Conservation (phyloP, 2,329 filamentous ascomycete species). For the Onygena corvina region DNA sequence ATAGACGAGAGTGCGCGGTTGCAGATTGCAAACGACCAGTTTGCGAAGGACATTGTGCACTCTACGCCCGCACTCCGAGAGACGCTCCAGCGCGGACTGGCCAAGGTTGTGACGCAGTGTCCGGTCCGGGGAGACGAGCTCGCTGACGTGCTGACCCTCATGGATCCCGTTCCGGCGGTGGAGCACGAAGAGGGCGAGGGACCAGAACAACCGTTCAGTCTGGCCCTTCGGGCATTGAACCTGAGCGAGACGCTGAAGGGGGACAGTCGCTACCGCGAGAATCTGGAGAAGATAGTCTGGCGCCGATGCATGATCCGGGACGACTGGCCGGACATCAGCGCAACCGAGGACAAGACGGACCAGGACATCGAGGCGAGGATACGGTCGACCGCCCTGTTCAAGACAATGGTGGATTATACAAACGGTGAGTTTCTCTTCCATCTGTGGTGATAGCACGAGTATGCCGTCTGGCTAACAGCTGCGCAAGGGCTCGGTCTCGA, state of each 20-base stretch:
- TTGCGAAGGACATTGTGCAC: conserved; percentile 42
- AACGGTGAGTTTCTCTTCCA: conserved; percentile 42
- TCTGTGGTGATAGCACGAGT: neutral
- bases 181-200: conserved; percentile 38
- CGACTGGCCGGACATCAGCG: conserved; percentile 70
- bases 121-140: conserved; percentile 48
- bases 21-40: conserved; percentile 61
- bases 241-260: conserved; percentile 43
- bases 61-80: conserved; percentile 55
- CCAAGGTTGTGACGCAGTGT: conserved; percentile 57
- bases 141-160: conserved; percentile 60
- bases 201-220: conserved; percentile 55
- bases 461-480: conserved; percentile 8
- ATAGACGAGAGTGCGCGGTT: conserved; percentile 70
- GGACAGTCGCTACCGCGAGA: conserved; percentile 46
- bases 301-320: conserved; percentile 72
- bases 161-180: conserved; percentile 43
- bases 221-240: conserved; percentile 50
- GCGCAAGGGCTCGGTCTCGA: conserved; percentile 15
- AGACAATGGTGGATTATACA: conserved; percentile 51
- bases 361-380: conserved; percentile 52
- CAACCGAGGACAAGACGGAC: conserved; percentile 63
- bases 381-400: conserved; percentile 54
- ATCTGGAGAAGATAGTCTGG: conserved; percentile 60
- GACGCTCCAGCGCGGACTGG: conserved; percentile 59